These are phyloP conservation scores for Parietichytrium sp. DNA, from an alignment of 108 stramenopile genomes.

Conservation along the genomic window DNA sequence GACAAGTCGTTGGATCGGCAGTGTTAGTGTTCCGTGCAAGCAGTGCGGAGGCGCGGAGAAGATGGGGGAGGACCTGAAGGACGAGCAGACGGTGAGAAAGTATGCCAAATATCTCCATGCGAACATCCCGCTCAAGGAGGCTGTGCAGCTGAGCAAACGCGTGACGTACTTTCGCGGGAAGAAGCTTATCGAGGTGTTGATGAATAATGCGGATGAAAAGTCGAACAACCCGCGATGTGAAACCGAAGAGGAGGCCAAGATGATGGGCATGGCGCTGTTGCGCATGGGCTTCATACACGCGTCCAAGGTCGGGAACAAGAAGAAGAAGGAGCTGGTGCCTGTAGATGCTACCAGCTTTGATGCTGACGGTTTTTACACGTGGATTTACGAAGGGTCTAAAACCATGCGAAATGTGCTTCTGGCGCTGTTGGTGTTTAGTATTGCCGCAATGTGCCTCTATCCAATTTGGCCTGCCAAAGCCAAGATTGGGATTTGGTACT, in stretches of 20 bases:
- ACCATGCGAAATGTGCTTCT: conserved; percentile 58
- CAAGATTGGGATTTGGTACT: conserved; percentile 81
- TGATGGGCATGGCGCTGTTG: conserved; percentile 52
- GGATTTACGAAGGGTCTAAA: conserved; percentile 63
- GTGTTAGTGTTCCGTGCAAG: too few relatives aligned
- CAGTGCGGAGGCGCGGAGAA: too few relatives aligned
- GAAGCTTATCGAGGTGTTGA: conserved; percentile 54
- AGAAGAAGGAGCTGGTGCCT: neutral
- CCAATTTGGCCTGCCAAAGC: conserved; percentile 62
- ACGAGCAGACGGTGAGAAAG: conserved; percentile 27
- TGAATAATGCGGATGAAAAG: conserved; percentile 42
- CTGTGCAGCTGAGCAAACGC: conserved; percentile 60
- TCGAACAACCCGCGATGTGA: conserved; percentile 50
- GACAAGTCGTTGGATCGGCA: too few relatives aligned
- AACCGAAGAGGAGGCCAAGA: conserved; percentile 50
- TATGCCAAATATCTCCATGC: conserved; percentile 28
- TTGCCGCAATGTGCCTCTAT: conserved; percentile 58
- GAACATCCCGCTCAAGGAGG: conserved; percentile 53
- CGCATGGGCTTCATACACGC: conserved; percentile 37
- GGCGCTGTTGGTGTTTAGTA: conserved; percentile 51
- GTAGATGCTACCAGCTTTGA: conserved; percentile 38
- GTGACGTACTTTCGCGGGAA: conserved; percentile 65
- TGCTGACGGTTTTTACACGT: conserved; percentile 56
- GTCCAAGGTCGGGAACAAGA: conserved; percentile 34
- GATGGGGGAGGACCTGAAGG: neutral